phyloP scores from a whole-genome alignment of 148 eudicot species.

The Amaranthus hypochondriacus region DNA sequence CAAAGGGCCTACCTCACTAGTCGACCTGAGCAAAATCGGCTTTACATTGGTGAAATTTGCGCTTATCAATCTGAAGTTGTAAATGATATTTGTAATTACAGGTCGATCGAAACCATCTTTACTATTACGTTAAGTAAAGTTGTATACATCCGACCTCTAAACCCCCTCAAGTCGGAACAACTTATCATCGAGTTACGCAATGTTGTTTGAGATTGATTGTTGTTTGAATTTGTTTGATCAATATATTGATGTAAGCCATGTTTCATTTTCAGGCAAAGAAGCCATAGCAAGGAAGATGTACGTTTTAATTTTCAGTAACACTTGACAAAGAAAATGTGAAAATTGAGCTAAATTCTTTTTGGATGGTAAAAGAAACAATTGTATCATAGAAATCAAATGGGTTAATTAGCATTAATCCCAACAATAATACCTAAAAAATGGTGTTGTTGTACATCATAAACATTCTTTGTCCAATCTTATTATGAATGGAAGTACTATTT shows the following conservation, averaged over 20 bases:
- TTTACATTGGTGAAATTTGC: no score
- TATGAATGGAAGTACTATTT: not conserved
- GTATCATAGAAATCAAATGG: conserved; percentile 11
- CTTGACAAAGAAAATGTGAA: conserved; percentile 5
- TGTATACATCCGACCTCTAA: no score
- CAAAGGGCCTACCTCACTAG: no score
- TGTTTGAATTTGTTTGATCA: not conserved
- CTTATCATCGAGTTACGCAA: not conserved
- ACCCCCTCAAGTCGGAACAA: no score
- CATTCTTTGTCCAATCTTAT: conserved; percentile 15
- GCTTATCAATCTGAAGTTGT: no score
- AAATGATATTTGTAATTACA: no score
- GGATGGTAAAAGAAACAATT: conserved; percentile 4
- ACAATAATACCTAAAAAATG: conserved; percentile 5
- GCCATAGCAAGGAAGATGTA: conserved; percentile 10
- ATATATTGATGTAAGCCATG: not conserved
- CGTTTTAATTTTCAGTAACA: not conserved
- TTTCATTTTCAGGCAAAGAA: conserved; percentile 32
- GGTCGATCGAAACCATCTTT: no score
- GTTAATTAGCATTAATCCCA: not conserved
- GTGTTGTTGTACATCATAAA: conserved; percentile 23
- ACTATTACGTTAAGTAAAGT: no score
- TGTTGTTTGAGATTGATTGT: not conserved
- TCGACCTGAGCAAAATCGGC: no score
- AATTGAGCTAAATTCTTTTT: not conserved